A percentile compares a stretch with the other conserved stretches of the same genome.
phyloP scores from a whole-genome alignment of 306 rosid genomes.

The Trifolium subterraneum region DNA sequence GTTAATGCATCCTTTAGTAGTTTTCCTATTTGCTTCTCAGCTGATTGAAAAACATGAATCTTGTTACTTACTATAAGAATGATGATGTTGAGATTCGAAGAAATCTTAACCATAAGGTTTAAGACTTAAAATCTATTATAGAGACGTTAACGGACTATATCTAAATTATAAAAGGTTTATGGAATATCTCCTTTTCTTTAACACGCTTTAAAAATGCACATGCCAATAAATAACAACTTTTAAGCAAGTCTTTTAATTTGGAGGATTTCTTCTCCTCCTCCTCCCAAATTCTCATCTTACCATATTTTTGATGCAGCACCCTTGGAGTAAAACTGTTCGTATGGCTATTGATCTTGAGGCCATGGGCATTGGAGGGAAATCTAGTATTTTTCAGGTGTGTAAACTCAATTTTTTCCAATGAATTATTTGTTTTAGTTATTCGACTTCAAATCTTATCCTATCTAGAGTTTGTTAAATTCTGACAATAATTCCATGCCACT shows the following conservation, averaged over 20 bases:
- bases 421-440: constrained; percentile 20
- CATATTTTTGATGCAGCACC: constrained; percentile 72
- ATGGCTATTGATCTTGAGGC: constrained; percentile 97
- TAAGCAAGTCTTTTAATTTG: too few species aligned
- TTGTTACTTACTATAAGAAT: constrained; percentile 21
- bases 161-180: constrained; percentile 2
- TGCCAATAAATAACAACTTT: too few species aligned
- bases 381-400: constrained; percentile 90
- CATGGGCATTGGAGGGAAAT: constrained; percentile 97
- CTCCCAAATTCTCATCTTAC: constrained; percentile 9
- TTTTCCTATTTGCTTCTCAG: constrained; percentile 24
- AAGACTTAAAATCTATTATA: neutral
- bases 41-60: neutral
- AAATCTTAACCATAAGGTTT: constrained; percentile 20
- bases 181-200: too few species aligned
- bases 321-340: constrained; percentile 76
- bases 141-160: constrained; percentile 15
- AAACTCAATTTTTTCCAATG: constrained; percentile 16
- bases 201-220: too few species aligned
- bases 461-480: constrained; percentile 27
- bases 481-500: constrained; percentile 26
- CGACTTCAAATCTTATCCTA: constrained; percentile 24
- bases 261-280: too few species aligned
- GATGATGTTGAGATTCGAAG: constrained; percentile 34
- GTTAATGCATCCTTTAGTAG: constrained; percentile 31